Evolutionary conservation across 108 stramenopile genomes (phyloP).

Genomic region (Chaetoceros tenuissimus): DNA sequence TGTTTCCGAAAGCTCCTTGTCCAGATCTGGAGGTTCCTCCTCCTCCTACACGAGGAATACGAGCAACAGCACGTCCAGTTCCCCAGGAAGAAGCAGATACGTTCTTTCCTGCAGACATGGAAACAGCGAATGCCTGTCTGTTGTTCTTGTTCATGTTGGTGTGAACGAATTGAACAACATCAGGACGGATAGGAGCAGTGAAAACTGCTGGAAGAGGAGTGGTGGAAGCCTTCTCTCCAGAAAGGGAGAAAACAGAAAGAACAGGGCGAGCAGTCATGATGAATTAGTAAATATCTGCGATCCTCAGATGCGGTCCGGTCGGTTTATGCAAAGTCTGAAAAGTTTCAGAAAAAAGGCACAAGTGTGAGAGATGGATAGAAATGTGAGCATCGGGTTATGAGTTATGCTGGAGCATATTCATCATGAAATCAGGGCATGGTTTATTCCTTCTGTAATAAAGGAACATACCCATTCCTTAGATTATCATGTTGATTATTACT

Average conservation of each 20-base stretch:
- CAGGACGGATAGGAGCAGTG: conserved; percentile 97
- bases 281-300: conserved; percentile 34
- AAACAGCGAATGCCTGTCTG: conserved; percentile 98
- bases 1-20: conserved; percentile 99
- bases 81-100: conserved; percentile 97
- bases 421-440: too few species aligned
- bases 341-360: too few species aligned
- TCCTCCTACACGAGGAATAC: conserved; percentile 98
- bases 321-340: not conserved
- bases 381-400: too few species aligned
- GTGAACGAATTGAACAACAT: conserved; percentile 98
- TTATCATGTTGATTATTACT: too few species aligned
- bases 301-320: conserved; percentile 58
- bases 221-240: conserved; percentile 80
- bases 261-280: conserved; percentile 94
- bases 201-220: conserved; percentile 93
- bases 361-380: too few species aligned
- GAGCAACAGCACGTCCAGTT: conserved; percentile 99
- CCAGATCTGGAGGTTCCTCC: conserved; percentile 98
- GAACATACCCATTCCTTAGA: too few species aligned
- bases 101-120: conserved; percentile 91
- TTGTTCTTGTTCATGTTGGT: conserved; percentile 99
- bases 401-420: too few species aligned
- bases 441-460: too few species aligned
- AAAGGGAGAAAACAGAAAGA: conserved; percentile 91